These are phyloP conservation scores for Mycena rosella DNA, from an alignment of 768 basidiomycete species.

Conservation along the genomic window DNA sequence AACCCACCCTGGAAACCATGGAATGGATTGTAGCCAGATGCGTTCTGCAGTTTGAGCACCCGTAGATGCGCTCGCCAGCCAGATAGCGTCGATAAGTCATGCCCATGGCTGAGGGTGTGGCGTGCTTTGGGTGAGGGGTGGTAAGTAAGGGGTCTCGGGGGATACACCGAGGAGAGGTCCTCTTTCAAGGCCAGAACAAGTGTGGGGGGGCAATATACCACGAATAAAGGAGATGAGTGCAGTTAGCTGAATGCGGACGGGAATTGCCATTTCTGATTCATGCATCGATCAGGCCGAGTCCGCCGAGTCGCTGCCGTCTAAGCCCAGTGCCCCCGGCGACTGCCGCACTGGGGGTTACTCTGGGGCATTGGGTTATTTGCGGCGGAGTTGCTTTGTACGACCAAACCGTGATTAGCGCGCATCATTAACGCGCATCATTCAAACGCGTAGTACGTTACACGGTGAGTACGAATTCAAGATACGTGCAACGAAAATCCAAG, in stretches of 20 bases:
- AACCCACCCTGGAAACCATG: conserved; percentile 88
- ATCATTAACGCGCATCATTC: too few relatives aligned
- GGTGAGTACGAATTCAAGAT: too few relatives aligned
- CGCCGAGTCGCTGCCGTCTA: too few relatives aligned
- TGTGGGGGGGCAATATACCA: too few relatives aligned
- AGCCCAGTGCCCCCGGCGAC: neutral
- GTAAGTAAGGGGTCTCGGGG: conserved; percentile 50
- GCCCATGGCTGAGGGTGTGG: conserved; percentile 69
- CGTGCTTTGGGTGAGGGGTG: conserved; percentile 23
- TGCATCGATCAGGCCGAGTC: neutral
- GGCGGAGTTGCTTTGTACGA: too few relatives aligned
- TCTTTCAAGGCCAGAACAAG: neutral
- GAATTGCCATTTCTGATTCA: conserved; percentile 3
- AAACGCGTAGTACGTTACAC: too few relatives aligned
- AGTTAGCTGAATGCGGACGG: conserved; percentile 25
- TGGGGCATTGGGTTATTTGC: too few relatives aligned
- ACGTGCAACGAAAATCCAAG: too few relatives aligned
- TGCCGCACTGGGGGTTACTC: too few relatives aligned
- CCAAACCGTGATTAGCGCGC: too few relatives aligned
- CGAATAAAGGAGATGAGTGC: conserved; percentile 14
- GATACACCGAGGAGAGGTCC: neutral
- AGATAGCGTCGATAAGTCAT: conserved; percentile 93
- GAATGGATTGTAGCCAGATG: conserved; percentile 93
- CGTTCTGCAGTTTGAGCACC: conserved; percentile 88
- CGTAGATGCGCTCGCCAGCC: conserved; percentile 86